phyloP scores from a whole-genome alignment of 108 stramenopile species.

The Stephanodiscus triporus region DNA sequence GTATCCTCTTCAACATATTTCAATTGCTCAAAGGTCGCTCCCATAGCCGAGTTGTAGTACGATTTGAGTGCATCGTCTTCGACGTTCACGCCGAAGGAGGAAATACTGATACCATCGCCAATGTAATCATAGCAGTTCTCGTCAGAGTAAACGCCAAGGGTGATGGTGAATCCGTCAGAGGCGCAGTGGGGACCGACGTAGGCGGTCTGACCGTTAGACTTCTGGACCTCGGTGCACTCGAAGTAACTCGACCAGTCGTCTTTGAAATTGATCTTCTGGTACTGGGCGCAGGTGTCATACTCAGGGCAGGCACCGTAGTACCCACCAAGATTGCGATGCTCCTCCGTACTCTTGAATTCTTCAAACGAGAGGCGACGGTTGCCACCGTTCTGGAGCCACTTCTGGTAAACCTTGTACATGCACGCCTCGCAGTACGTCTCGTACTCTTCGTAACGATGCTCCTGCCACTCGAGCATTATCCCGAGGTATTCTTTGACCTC shows the following conservation, averaged over 20 bases:
- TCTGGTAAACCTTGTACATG: slow-evolving; percentile 35
- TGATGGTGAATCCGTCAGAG: slow-evolving; percentile 64
- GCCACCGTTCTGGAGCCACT: slow-evolving; percentile 32
- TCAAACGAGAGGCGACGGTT: slow-evolving; percentile 38
- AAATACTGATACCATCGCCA: slow-evolving; percentile 34
- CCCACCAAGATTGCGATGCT: slow-evolving; percentile 1
- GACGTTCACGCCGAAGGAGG: slow-evolving; percentile 26
- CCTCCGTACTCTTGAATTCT: slow-evolving; percentile 28
- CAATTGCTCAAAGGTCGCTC: slow-evolving; percentile 46
- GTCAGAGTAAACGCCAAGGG: slow-evolving; percentile 76
- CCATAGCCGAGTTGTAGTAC: slow-evolving; percentile 49
- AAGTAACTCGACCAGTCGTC: slow-evolving; percentile 34
- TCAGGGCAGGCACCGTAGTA: slow-evolving; percentile 43
- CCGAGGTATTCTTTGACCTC: slow-evolving; percentile 71
- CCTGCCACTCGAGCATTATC: slow-evolving; percentile 63
- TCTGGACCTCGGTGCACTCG: slow-evolving; percentile 41
- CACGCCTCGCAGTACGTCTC: slow-evolving; percentile 55
- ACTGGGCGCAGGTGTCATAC: slow-evolving; percentile 40
- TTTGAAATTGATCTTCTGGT: slow-evolving; percentile 25
- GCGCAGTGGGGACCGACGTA: slow-evolving; percentile 79
- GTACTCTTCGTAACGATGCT: slow-evolving; percentile 61
- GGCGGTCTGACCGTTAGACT: slow-evolving; percentile 46
- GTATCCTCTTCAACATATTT: slow-evolving; percentile 14
- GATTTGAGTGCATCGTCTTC: slow-evolving; percentile 47
- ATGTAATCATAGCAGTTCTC: slow-evolving; percentile 75